A percentile compares a stretch with the other conserved stretches of the same genome.
Evolutionary conservation across 768 basidiomycete genomes (phyloP).

Genomic region (Tylopilus plumbeoviolaceoides): DNA sequence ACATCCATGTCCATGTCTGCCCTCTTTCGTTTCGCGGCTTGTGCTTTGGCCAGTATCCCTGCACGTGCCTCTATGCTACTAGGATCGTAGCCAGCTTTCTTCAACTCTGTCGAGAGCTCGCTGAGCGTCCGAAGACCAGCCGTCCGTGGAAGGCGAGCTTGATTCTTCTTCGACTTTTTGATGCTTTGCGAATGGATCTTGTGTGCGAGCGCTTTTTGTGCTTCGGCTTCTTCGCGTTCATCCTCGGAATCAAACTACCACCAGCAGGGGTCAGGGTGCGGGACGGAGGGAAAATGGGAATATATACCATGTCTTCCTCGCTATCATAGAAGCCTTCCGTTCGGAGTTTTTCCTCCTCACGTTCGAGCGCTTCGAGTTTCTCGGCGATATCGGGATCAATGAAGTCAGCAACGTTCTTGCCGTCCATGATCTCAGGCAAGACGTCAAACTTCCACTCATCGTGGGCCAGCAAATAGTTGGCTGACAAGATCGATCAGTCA

Average conservation of each 20-base stretch:
- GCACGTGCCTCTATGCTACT: constrained; percentile 88
- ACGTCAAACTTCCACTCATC: constrained; percentile 94
- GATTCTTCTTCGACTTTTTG: constrained; percentile 89
- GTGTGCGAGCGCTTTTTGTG: constrained; percentile 53
- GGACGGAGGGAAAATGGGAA: not conserved
- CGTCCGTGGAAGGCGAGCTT: constrained; percentile 71
- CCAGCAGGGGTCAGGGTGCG: not conserved
- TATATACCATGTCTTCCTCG: constrained; percentile 78
- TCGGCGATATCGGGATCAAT: constrained; percentile 97
- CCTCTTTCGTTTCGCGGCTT: constrained; percentile 59
- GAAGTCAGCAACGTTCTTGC: constrained; percentile 98
- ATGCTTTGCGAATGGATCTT: constrained; percentile 69
- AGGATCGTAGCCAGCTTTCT: constrained; percentile 87
- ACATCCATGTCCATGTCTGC: constrained; percentile 50
- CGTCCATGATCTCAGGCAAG: constrained; percentile 98
- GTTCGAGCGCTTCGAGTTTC: constrained; percentile 94
- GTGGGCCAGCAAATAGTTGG: constrained; percentile 85
- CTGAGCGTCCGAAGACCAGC: constrained; percentile 59
- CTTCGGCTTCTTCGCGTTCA: constrained; percentile 70
- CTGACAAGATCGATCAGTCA: constrained; percentile 40
- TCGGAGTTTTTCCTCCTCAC: constrained; percentile 92
- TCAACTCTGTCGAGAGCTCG: constrained; percentile 77
- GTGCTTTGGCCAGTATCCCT: constrained; percentile 69
- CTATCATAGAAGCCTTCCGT: constrained; percentile 93
- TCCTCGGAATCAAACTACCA: constrained; percentile 59